Base-by-base conservation (phyloP, 768 basidiomycete genomes). In the Clitopilus hobsonii region DNA sequence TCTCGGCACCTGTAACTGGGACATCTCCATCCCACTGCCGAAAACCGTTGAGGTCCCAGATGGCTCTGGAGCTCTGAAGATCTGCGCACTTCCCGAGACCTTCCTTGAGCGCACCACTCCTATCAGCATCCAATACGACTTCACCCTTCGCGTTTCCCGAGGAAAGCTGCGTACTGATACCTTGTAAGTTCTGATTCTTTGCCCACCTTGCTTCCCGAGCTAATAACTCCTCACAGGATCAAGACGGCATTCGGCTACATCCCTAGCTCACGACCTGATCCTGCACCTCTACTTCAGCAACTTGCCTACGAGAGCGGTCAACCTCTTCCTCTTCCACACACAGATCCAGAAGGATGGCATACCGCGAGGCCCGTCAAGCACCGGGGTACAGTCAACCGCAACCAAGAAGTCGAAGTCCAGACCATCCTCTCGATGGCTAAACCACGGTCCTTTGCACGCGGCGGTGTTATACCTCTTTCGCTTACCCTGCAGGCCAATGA, bases 331-430 rank as follows among this genome's bases (percentile, higher is more conserved):
- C 74, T 74, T 3, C 79, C 80, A 8, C 66, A 71, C 16, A 62
- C 67, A n/a, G 81, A 83, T 58, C 79, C 79, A 4, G 75, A 76
- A 56, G 80, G 81, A 10, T 83, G 81, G 81, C 74, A 76, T 56
- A 68, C 69, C n/a, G 62, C 74, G 6, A 60, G 72, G 10, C 68
- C 76, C 26, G 72, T 77, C 18, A 61, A 68, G 20, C 70, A 73
- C 45, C 72, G 74, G 29, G 78, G 77, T 2, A 60, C 65, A 3
- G 65, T 80, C 63, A 74, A 71, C 61, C 72, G 72, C 53, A 63
- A 70, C 28, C 70, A 70, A 13, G 63, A 68, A 49, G 70, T 71
- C 5, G 73, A 77, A 38, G 69, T 73, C 7, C 72, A 70, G 56
- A 76, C 74, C 60, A 74, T 65, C 53, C 64, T 80, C 27, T 75